Conservation (phyloP, 2,329 filamentous ascomycete genomes). For the Fusarium graminum region DNA sequence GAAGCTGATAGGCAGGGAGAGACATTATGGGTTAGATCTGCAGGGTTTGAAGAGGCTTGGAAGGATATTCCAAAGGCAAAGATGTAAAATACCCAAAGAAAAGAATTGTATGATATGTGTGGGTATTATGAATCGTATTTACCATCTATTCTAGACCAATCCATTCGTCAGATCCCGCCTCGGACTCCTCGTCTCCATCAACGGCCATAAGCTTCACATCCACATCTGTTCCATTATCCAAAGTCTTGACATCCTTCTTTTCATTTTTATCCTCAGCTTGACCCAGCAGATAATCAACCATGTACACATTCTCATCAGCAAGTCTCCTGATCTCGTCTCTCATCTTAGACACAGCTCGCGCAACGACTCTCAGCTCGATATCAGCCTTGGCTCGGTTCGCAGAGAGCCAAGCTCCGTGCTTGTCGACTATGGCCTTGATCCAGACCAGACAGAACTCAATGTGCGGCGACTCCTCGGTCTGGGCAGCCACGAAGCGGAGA, state of each 20-base stretch:
- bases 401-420: slow-evolving; percentile 87
- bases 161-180: slow-evolving; percentile 60
- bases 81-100: slow-evolving; percentile 23
- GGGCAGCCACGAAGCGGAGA: slow-evolving; percentile 86
- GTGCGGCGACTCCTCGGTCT: slow-evolving; percentile 91
- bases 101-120: slow-evolving; percentile 30
- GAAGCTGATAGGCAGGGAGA: slow-evolving; percentile 52
- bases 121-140: slow-evolving; percentile 47
- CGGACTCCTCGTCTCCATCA: slow-evolving; percentile 51
- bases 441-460: slow-evolving; percentile 95
- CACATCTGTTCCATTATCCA: slow-evolving; percentile 40
- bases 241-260: slow-evolving; percentile 43
- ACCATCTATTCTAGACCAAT: slow-evolving; percentile 61
- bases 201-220: slow-evolving; percentile 52
- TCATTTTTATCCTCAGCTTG: slow-evolving; percentile 58
- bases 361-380: slow-evolving; percentile 85
- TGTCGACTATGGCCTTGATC: slow-evolving; percentile 85
- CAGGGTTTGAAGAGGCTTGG: slow-evolving; percentile 77
- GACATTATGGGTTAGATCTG: slow-evolving; percentile 70
- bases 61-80: slow-evolving; percentile 54
- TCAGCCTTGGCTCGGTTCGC: slow-evolving; percentile 84
- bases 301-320: slow-evolving; percentile 89
- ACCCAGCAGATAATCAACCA: slow-evolving; percentile 82
- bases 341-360: slow-evolving; percentile 83
- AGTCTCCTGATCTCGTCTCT: slow-evolving; percentile 84